Evolutionary conservation across 768 basidiomycete species (phyloP).

Genomic region (Guyanaporus albipodus): DNA sequence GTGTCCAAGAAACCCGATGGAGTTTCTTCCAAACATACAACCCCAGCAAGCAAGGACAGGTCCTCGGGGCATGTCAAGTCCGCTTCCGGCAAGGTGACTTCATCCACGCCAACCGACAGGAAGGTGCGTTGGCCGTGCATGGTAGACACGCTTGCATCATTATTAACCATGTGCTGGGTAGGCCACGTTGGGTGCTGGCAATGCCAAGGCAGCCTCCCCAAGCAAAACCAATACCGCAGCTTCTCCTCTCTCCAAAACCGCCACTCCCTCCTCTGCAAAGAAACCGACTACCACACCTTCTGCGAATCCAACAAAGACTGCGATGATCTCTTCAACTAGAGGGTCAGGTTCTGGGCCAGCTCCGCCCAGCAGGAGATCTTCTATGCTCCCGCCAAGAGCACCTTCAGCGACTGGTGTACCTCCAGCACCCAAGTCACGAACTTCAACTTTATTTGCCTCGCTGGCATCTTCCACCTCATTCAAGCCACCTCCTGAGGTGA

Average conservation of each 20-base stretch:
- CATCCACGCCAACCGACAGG: constrained; percentile 58
- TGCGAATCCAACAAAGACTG: constrained; percentile 30
- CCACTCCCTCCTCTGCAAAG: constrained; percentile 28
- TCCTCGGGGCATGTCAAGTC: constrained; percentile 40
- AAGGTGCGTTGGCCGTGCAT: constrained; percentile 47
- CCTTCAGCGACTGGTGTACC: constrained; percentile 37
- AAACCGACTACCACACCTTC: constrained; percentile 29
- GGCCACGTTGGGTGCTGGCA: constrained; percentile 63
- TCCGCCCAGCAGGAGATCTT: constrained; percentile 32
- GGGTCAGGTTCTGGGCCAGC: constrained; percentile 27
- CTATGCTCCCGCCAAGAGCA: constrained; percentile 34
- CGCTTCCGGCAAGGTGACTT: constrained; percentile 42
- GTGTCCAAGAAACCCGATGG: constrained; percentile 24
- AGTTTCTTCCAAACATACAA: constrained; percentile 24
- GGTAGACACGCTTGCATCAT: constrained; percentile 19
- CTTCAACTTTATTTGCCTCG: constrained; percentile 27
- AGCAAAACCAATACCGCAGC: constrained; percentile 39
- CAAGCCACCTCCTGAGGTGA: constrained; percentile 21
- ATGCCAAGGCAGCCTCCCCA: constrained; percentile 41
- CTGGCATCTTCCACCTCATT: constrained; percentile 21
- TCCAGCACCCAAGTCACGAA: constrained; percentile 37
- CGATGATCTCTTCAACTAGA: constrained; percentile 33
- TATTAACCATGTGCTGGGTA: constrained; percentile 34
- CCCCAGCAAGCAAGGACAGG: constrained; percentile 29
- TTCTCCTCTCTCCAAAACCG: constrained; percentile 30